A percentile compares a stretch with the other conserved stretches of the same genome.
phyloP scores from a whole-genome alignment of 805 yeast species.

The Lipomyces spencermartinsiae region DNA sequence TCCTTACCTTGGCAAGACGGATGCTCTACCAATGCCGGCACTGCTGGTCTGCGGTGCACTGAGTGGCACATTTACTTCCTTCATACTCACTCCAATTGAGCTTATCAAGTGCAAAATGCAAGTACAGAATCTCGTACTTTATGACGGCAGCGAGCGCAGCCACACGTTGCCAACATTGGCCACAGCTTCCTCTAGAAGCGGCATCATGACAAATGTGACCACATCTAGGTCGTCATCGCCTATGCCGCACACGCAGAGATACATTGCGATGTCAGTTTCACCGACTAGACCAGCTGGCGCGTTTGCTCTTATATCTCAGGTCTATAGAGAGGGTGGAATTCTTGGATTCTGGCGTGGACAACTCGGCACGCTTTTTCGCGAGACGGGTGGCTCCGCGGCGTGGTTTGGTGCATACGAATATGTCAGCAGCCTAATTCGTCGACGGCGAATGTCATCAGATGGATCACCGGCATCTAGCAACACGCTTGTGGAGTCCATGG shows the following conservation, averaged over 20 bases:
- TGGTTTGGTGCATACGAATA: constrained; percentile 93
- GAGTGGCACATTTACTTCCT: constrained; percentile 82
- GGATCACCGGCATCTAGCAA: constrained; percentile 38
- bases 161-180: neutral
- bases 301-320: constrained; percentile 45
- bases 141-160: constrained; percentile 9
- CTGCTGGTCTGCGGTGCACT: constrained; percentile 75
- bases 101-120: constrained; percentile 87
- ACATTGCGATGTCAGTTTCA: neutral
- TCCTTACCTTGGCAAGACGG: neutral
- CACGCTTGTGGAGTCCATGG: constrained; percentile 60
- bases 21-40: constrained; percentile 50
- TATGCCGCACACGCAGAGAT: neutral
- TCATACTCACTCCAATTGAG: constrained; percentile 90
- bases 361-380: constrained; percentile 78
- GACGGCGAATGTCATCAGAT: constrained; percentile 10
- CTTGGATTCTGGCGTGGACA: constrained; percentile 89
- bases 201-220: neutral
- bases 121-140: constrained; percentile 55
- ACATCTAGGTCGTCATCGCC: neutral
- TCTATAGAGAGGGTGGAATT: constrained; percentile 62
- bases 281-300: constrained; percentile 33
- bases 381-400: constrained; percentile 86
- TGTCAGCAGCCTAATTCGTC: constrained; percentile 48
- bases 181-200: neutral